Evolutionary conservation across 2,329 filamentous ascomycete genomes (phyloP).

Genomic region (Fusarium buharicum): DNA sequence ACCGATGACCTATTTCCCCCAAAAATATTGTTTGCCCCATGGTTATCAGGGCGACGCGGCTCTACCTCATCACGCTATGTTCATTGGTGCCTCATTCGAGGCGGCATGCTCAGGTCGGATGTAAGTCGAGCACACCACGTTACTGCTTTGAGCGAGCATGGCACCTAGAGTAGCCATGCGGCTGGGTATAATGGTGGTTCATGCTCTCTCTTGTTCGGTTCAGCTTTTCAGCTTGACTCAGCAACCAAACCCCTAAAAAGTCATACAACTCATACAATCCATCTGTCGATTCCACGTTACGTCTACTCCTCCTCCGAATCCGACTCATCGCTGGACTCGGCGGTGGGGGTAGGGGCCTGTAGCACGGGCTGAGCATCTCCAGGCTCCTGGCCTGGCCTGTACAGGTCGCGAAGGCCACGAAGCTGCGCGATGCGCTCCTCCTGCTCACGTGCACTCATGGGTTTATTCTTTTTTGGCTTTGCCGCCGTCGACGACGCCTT

Average conservation of each 20-base stretch:
- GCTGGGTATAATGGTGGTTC: conserved; percentile 46
- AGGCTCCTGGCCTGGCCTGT: conserved; percentile 51
- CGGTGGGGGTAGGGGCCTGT: conserved; percentile 46
- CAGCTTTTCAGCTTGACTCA: no score
- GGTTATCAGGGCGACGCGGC: conserved; percentile 25
- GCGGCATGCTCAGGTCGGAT: conserved; percentile 22
- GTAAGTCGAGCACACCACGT: conserved; percentile 20
- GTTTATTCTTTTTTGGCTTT: conserved; percentile 78
- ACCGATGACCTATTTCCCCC: conserved; percentile 7
- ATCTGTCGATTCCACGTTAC: conserved; percentile 16
- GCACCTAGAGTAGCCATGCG: conserved; percentile 40
- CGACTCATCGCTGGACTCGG: conserved; percentile 57
- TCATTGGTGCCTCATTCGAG: conserved; percentile 22
- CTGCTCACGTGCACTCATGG: conserved; percentile 77
- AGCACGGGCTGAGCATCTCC: conserved; percentile 42
- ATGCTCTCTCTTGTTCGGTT: conserved; percentile 34
- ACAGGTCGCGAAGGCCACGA: conserved; percentile 62
- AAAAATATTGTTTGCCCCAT: conserved; percentile 24
- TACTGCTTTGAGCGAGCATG: conserved; percentile 35
- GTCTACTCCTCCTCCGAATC: conserved; percentile 60
- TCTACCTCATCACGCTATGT: conserved; percentile 34
- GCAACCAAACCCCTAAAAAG: conserved; percentile 37
- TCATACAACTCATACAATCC: conserved; percentile 44
- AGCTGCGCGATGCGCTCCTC: conserved; percentile 72
- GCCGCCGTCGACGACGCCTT: conserved; percentile 50